Conservation (phyloP, 2,329 filamentous ascomycete genomes). For the Microcyclosporella mali region DNA sequence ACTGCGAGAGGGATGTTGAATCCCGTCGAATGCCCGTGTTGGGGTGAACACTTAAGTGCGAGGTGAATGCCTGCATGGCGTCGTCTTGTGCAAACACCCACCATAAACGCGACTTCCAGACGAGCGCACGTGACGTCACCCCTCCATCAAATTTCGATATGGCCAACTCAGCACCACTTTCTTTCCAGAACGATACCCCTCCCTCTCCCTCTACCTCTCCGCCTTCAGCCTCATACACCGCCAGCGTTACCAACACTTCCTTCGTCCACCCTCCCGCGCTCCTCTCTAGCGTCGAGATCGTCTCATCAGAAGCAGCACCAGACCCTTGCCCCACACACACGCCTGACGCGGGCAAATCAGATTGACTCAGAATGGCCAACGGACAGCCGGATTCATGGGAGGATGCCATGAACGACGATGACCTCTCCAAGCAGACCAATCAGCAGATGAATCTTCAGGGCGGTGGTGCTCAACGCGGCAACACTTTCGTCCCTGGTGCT, state of each 20-base stretch:
- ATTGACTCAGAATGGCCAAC: slow-evolving; percentile 24
- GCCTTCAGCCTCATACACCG: not conserved
- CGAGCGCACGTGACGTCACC: slow-evolving; percentile 1
- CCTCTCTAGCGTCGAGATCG: not conserved
- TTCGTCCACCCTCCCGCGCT: not conserved
- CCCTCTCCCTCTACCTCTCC: too few species aligned
- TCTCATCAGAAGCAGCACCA: not conserved
- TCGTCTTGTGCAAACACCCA: too few species aligned
- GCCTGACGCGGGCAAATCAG: not conserved
- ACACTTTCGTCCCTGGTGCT: slow-evolving; percentile 32
- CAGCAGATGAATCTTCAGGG: slow-evolving; percentile 33
- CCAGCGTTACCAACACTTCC: not conserved
- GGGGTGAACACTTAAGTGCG: too few species aligned
- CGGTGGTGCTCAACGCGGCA: slow-evolving; percentile 10
- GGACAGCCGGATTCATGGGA: slow-evolving; percentile 69
- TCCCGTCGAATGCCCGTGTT: too few species aligned
- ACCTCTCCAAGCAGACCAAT: slow-evolving; percentile 34
- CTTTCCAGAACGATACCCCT: too few species aligned
- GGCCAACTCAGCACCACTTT: not conserved
- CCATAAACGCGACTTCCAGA: too few species aligned
- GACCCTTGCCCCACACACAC: not conserved
- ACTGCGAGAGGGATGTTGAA: not conserved
- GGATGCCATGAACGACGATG: slow-evolving; percentile 35
- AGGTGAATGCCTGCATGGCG: too few species aligned
- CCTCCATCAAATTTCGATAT: not conserved